A percentile compares a stretch with the other conserved stretches of the same genome.
These are phyloP conservation scores for Chimonanthus praecox DNA, from an alignment of 164 flowering plant genomes.

Conservation along the genomic window DNA sequence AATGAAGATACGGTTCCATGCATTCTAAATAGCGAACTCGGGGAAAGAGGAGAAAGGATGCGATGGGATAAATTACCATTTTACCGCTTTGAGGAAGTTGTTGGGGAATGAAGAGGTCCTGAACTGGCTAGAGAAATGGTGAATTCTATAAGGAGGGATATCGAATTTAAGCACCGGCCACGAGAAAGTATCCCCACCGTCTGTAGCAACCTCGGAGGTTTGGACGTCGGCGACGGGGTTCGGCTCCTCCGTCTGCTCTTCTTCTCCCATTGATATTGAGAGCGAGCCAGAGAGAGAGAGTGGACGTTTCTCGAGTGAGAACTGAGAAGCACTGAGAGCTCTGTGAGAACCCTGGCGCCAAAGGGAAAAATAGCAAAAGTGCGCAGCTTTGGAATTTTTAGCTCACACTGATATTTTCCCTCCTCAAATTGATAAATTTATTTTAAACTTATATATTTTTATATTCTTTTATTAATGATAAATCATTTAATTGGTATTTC, in stretches of 20 bases:
- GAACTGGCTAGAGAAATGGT: slow-evolving; percentile 74
- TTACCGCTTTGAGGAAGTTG: slow-evolving; percentile 84
- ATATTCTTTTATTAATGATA: too few relatives aligned
- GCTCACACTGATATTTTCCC: too few relatives aligned
- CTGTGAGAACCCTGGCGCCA: not conserved
- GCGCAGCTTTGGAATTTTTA: too few relatives aligned
- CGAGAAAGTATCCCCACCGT: slow-evolving; percentile 18
- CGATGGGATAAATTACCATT: slow-evolving; percentile 42
- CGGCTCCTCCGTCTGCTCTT: slow-evolving; percentile 31
- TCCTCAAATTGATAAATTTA: too few relatives aligned
- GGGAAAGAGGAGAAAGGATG: not conserved
- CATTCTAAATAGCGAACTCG: not conserved
- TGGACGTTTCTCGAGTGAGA: not conserved
- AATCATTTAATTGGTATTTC: too few relatives aligned
- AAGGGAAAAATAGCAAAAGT: not conserved
- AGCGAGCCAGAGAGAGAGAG: not conserved
- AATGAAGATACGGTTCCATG: not conserved
- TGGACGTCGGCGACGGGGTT: slow-evolving; percentile 13
- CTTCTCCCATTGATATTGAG: slow-evolving; percentile 11
- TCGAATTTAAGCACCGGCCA: slow-evolving; percentile 62
- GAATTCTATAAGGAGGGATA: slow-evolving; percentile 48
- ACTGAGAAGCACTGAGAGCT: not conserved
- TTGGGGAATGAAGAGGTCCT: slow-evolving; percentile 54
- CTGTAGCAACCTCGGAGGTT: not conserved
- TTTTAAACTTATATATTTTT: too few relatives aligned